These are phyloP conservation scores for Aureobasidium sp. DNA, from an alignment of 2,329 filamentous ascomycete species.

Conservation along the genomic window DNA sequence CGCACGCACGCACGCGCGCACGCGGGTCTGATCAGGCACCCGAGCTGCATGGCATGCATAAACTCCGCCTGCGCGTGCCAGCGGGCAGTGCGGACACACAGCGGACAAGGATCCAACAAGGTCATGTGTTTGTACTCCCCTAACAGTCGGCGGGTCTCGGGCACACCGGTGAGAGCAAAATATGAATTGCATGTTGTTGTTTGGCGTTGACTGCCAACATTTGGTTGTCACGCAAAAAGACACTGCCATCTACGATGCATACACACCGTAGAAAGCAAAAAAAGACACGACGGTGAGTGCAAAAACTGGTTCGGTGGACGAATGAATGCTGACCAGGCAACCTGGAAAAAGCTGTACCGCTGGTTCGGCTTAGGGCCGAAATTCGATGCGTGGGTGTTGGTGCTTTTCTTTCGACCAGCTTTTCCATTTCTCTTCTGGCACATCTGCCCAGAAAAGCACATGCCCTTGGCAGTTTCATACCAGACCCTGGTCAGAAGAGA, in stretches of 20 bases:
- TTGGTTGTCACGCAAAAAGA: neutral
- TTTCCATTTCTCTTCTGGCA: neutral
- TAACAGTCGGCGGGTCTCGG: neutral
- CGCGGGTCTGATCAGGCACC: neutral
- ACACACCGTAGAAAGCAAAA: neutral
- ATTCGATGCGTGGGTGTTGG: neutral
- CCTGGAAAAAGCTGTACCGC: neutral
- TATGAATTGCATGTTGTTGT: neutral
- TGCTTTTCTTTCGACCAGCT: neutral
- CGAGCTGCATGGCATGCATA: neutral
- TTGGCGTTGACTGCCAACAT: neutral
- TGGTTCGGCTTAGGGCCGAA: neutral
- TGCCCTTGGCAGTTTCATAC: slow-evolving; percentile 10
- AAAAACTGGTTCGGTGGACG: neutral
- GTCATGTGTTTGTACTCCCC: neutral
- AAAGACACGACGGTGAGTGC: too few relatives aligned
- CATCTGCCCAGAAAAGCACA: neutral
- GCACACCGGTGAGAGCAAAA: neutral
- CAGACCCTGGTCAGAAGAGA: neutral
- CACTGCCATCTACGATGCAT: neutral
- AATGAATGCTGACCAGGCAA: neutral
- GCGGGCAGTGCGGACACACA: neutral
- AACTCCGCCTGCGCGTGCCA: neutral
- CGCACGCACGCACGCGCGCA: neutral
- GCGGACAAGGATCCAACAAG: neutral